phyloP scores from a whole-genome alignment of 768 basidiomycete species.

The Piloderma croceum region DNA sequence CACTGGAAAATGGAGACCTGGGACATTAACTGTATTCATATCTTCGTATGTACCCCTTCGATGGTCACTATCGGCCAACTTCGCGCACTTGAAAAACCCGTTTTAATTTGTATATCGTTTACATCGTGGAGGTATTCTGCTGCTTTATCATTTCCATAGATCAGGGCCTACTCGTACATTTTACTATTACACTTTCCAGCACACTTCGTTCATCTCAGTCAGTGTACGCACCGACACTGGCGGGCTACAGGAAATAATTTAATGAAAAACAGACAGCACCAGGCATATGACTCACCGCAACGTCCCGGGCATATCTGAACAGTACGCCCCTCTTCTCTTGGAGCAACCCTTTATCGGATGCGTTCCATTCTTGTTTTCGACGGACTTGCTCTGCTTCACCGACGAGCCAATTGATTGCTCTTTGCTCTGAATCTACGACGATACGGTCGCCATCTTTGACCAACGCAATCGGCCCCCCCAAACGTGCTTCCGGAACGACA shows the following conservation, averaged over 20 bases:
- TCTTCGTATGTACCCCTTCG: not conserved
- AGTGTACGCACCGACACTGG: conserved; percentile 76
- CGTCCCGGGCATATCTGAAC: conserved; percentile 78
- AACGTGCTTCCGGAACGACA: conserved; percentile 58
- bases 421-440: conserved; percentile 61
- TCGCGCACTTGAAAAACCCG: conserved; percentile 6
- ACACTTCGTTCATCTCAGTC: conserved; percentile 43
- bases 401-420: conserved; percentile 70
- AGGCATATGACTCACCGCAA: conserved; percentile 58
- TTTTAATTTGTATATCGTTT: conserved; percentile 6
- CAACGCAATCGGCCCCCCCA: conserved; percentile 85
- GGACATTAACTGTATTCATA: not conserved
- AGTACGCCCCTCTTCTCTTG: conserved; percentile 73
- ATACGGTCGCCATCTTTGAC: conserved; percentile 80
- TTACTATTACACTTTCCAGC: conserved; percentile 5
- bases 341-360: conserved; percentile 53
- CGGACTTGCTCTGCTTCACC: conserved; percentile 56
- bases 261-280: conserved; percentile 2
- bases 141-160: conserved; percentile 11
- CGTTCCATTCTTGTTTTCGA: conserved; percentile 66
- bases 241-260: conserved; percentile 46
- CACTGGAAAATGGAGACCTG: not conserved
- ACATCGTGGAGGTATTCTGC: conserved; percentile 14
- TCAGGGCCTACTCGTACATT: conserved; percentile 1
- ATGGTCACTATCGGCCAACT: conserved; percentile 1